Conservation (phyloP, 352 stramenopile genomes). For the Pythium brachiatum region DNA sequence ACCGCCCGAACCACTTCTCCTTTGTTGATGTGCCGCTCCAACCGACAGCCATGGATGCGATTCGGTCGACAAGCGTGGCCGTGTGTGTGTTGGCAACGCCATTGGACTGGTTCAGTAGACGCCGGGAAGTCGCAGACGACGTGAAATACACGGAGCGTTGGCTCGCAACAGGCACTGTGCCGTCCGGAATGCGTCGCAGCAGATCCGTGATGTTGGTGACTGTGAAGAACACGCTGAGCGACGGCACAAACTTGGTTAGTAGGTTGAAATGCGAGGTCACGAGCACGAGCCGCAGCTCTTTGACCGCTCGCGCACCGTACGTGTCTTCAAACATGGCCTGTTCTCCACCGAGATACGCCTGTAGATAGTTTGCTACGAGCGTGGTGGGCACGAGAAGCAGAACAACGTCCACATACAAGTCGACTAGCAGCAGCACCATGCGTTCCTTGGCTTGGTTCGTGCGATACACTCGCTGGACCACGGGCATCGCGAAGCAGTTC, state of each 20-base stretch:
- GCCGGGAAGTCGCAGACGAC: background rate
- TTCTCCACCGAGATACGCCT: background rate
- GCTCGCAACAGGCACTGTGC: background rate
- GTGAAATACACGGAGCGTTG: background rate
- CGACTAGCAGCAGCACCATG: constrained; percentile 11
- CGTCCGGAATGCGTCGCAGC: background rate
- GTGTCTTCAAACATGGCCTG: constrained; percentile 19
- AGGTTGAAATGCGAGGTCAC: constrained; percentile 17
- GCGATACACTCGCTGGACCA: background rate
- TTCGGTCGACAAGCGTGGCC: background rate
- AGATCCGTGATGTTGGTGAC: constrained; percentile 13
- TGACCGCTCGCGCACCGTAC: constrained; percentile 20
- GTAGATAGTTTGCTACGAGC: constrained; percentile 10
- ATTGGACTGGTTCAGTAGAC: background rate
- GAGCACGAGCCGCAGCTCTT: constrained; percentile 17
- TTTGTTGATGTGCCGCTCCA: background rate
- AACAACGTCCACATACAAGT: constrained; percentile 17
- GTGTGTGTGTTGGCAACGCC: background rate
- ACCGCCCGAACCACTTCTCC: background rate
- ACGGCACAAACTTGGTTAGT: constrained; percentile 16
- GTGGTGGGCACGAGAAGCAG: constrained; percentile 11
- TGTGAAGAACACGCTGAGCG: constrained; percentile 15
- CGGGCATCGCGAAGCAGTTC: constrained; percentile 20
- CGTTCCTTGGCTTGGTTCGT: background rate
- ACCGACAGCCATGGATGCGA: background rate